These are phyloP conservation scores for Coemansia sp. DNA, from an alignment of 192 early-diverging fungal species.

Conservation along the genomic window DNA sequence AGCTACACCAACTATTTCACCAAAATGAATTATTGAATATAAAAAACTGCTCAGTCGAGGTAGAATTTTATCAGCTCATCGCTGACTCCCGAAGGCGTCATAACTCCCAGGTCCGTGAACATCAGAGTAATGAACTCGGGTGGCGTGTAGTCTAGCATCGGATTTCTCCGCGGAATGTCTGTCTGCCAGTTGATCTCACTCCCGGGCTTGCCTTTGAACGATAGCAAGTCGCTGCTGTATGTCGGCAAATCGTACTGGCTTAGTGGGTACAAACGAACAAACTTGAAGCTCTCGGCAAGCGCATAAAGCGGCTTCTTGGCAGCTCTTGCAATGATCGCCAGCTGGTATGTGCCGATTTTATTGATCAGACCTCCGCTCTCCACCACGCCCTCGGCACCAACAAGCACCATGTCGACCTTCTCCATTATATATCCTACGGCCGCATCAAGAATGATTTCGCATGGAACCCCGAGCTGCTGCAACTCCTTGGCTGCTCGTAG, in stretches of 20 bases:
- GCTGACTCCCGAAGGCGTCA: slow-evolving; percentile 85
- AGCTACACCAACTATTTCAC: too few relatives aligned
- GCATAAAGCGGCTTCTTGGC: slow-evolving; percentile 92
- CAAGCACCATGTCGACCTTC: slow-evolving; percentile 93
- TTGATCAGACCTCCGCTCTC: slow-evolving; percentile 98
- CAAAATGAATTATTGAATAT: too few relatives aligned
- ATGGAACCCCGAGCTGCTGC: slow-evolving; percentile 70
- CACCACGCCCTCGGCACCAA: slow-evolving; percentile 96
- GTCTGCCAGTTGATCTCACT: slow-evolving; percentile 34
- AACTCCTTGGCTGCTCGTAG: slow-evolving; percentile 67
- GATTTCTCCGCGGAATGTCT: slow-evolving; percentile 55
- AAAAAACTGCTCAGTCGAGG: too few relatives aligned
- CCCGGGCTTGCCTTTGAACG: slow-evolving; percentile 54
- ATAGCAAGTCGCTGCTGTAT: slow-evolving; percentile 61
- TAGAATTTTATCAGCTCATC: slow-evolving; percentile 85
- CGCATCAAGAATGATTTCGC: slow-evolving; percentile 81
- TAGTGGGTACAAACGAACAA: slow-evolving; percentile 91
- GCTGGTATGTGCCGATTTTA: slow-evolving; percentile 93
- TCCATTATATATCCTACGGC: slow-evolving; percentile 94
- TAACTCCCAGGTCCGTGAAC: slow-evolving; percentile 86
- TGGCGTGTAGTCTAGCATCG: slow-evolving; percentile 89
- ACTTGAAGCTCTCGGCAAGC: slow-evolving; percentile 96
- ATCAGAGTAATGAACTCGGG: slow-evolving; percentile 86
- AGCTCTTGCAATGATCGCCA: slow-evolving; percentile 94
- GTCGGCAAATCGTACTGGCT: slow-evolving; percentile 92